Evolutionary conservation across 371 early-diverging fungal genomes (phyloP).

Genomic region (Zychaea mexicana): DNA sequence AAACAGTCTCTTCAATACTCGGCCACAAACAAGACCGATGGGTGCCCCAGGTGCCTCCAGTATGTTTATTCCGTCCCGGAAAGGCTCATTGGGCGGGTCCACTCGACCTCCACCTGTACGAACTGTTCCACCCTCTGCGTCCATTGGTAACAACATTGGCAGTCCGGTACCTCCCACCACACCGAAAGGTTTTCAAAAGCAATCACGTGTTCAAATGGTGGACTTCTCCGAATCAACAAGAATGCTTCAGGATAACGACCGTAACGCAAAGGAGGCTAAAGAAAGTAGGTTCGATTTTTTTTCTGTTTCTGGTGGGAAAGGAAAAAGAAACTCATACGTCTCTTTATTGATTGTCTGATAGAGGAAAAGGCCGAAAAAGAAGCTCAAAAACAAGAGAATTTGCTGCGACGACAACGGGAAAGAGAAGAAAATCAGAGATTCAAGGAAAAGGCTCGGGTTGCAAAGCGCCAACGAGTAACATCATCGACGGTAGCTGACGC

Average conservation of each 20-base stretch:
- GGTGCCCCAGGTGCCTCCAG: slow-evolving; percentile 1
- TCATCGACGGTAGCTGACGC: not conserved
- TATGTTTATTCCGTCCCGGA: slow-evolving; percentile 12
- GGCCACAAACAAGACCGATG: not conserved
- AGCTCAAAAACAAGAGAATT: not conserved
- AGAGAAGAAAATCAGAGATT: not conserved
- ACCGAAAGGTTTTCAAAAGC: slow-evolving; percentile 19
- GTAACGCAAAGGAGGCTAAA: slow-evolving; percentile 7
- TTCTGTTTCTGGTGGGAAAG: not conserved
- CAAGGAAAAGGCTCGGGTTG: not conserved
- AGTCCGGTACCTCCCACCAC: not conserved
- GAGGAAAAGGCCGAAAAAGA: not conserved
- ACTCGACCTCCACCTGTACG: not conserved
- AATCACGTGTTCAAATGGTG: slow-evolving; percentile 22
- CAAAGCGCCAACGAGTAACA: not conserved
- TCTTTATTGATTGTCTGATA: not conserved
- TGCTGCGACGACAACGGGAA: not conserved
- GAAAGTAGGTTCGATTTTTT: slow-evolving; percentile 8
- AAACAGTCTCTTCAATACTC: not conserved
- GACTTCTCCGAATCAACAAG: slow-evolving; percentile 18
- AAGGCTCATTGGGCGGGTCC: not conserved
- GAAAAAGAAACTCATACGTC: not conserved
- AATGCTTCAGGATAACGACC: slow-evolving; percentile 13
- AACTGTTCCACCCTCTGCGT: too few species aligned
- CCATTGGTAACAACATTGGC: too few species aligned